Evolutionary conservation across 208 protist species (phyloP), one percentile per base, ranked within the genome.

Genomic region (Trypanosomatidae sp.): DNA sequence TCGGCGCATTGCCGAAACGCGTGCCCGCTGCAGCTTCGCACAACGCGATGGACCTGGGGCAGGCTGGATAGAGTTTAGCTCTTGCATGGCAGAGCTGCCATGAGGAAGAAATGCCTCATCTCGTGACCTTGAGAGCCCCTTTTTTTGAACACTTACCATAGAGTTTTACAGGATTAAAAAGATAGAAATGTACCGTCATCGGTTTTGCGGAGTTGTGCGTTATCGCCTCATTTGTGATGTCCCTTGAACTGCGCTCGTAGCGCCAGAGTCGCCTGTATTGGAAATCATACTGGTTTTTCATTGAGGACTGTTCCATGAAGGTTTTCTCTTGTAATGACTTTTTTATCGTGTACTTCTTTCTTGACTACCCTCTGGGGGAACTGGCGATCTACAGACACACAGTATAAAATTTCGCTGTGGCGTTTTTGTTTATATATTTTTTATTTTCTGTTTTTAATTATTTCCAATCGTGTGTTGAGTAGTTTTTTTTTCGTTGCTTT

Each of bases 381-480:
- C 7, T 0, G 46, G 22, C 9, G 17, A 64, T 13, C 30, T 36
- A 46, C 30, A n/a, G n/a, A 25, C 36, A 46, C 19, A 64, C 39
- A 4, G 5, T 30, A 22, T 64, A n/a, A n/a, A n/a, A 17, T n/a
- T 44, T 46, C 46, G 13, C 33, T 64, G 33, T 43, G 30, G 2
- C 10, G 5, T 8, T 39, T 43, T 0, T 64, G 1, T 64, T n/a
- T 33, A 12, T 47, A 15, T 47, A 9, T 15, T 13, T 19, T 22
- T 55, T 10, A 8, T 25, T 58, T 15, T 1, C 10, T n/a, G n/a
- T n/a, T n/a, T n/a, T n/a, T n/a, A n/a, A n/a, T n/a, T n/a, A n/a
- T n/a, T n/a, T n/a, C n/a, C n/a, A n/a, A n/a, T n/a, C n/a, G 13
- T 28, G 6, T 41, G 58, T 50, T 69, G 49, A 76, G 47, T 30